These are phyloP conservation scores for Oligophagozyma castellii DNA, from an alignment of 1,139 yeast species.

Conservation along the genomic window DNA sequence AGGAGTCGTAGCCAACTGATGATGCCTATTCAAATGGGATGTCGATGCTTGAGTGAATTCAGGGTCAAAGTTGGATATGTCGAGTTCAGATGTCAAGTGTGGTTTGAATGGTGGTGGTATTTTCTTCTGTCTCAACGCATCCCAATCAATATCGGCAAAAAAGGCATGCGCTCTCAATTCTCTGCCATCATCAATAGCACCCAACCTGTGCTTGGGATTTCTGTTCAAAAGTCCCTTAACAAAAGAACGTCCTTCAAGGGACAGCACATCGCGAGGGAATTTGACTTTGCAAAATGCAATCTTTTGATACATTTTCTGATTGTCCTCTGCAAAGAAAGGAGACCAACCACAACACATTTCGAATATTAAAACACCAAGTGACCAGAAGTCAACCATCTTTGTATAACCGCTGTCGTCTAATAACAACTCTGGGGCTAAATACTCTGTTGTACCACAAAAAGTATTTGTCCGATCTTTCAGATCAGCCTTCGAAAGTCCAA, in stretches of 20 bases:
- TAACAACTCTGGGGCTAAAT: constrained; percentile 68
- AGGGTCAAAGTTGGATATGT: constrained; percentile 93
- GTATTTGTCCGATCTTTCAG: constrained; percentile 91
- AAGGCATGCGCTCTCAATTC: constrained; percentile 87
- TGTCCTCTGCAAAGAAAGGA: constrained; percentile 95
- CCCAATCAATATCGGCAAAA: constrained; percentile 86
- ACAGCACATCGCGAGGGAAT: constrained; percentile 87
- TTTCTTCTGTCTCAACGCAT: constrained; percentile 56
- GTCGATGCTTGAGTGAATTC: constrained; percentile 91
- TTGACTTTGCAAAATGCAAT: constrained; percentile 96
- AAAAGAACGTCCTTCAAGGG: constrained; percentile 84
- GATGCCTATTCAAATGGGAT: constrained; percentile 52
- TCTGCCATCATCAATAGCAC: constrained; percentile 81
- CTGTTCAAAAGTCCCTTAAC: constrained; percentile 90
- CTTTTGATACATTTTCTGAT: constrained; percentile 96
- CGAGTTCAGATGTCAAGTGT: constrained; percentile 77
- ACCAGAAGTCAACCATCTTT: constrained; percentile 82
- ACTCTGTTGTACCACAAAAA: constrained; percentile 94
- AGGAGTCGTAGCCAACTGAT: constrained; percentile 35
- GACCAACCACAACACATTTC: constrained; percentile 99
- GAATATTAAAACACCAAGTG: constrained; percentile 65
- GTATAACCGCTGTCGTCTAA: constrained; percentile 77
- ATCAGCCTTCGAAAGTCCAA: constrained; percentile 91
- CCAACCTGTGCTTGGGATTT: constrained; percentile 88
- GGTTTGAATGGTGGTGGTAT: constrained; percentile 98